Evolutionary conservation across 176 grass and related monocot species (phyloP).

Genomic region (Carex myosuroides): DNA sequence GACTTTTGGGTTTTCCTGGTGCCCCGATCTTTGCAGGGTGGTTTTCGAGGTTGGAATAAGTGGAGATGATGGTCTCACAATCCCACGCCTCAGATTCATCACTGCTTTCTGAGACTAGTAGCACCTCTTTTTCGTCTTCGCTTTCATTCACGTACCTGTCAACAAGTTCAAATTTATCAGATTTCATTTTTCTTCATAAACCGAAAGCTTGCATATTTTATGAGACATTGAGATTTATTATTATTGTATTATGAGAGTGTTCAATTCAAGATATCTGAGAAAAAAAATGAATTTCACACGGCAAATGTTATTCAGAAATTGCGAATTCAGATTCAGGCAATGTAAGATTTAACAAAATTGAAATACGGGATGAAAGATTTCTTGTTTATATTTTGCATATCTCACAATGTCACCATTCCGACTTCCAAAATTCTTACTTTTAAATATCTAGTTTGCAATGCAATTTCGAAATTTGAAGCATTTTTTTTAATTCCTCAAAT

Average conservation of each 20-base stretch:
- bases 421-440: neutral
- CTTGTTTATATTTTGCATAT: neutral
- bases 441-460: neutral
- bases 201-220: neutral
- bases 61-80: conserved; percentile 88
- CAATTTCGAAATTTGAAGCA: neutral
- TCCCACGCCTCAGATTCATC: conserved; percentile 88
- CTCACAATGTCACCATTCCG: neutral
- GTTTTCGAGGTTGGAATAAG: conserved; percentile 84
- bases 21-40: conserved; percentile 79
- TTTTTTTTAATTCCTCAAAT: neutral
- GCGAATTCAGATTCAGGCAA: neutral
- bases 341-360: neutral
- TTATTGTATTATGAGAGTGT: neutral
- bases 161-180: neutral
- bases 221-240: neutral
- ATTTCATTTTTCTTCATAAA: neutral
- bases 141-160: conserved; percentile 46
- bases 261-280: neutral
- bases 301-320: neutral
- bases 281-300: neutral
- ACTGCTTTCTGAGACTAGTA: conserved; percentile 73
- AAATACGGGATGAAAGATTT: neutral
- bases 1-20: conserved; percentile 46
- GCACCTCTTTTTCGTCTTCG: conserved; percentile 29